Evolutionary conservation across 345 rosid species (phyloP).

Genomic region (Populus ilicifolia): DNA sequence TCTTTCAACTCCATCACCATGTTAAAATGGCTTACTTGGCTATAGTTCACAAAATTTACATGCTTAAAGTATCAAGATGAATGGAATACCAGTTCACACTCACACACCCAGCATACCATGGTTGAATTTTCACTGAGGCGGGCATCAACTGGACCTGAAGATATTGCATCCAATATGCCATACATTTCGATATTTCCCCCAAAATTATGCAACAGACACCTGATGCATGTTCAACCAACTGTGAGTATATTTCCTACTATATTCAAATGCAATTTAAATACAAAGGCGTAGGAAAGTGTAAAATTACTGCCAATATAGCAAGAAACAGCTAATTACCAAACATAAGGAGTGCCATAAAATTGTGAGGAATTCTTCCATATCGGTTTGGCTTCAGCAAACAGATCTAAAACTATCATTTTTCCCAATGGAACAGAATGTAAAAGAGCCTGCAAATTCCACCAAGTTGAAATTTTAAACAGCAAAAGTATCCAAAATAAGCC

Average conservation of each 20-base stretch:
- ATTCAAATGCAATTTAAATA: not conserved
- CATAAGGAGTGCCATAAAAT: slow-evolving; percentile 86
- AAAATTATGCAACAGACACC: slow-evolving; percentile 96
- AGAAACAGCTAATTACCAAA: slow-evolving; percentile 50
- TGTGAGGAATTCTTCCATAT: slow-evolving; percentile 81
- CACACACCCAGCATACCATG: slow-evolving; percentile 52
- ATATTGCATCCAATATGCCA: slow-evolving; percentile 69
- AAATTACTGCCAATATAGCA: not conserved
- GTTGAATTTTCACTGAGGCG: slow-evolving; percentile 69
- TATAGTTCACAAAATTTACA: not conserved
- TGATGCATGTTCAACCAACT: slow-evolving; percentile 23
- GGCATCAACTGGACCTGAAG: slow-evolving; percentile 86
- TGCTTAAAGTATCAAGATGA: not conserved
- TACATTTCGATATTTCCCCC: slow-evolving; percentile 96
- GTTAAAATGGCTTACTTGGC: not conserved
- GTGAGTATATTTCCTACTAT: not conserved
- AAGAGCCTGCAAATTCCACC: slow-evolving; percentile 68
- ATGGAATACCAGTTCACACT: not conserved
- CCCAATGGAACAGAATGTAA: slow-evolving; percentile 86
- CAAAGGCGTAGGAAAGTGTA: not conserved
- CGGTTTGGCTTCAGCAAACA: slow-evolving; percentile 88
- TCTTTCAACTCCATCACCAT: not conserved
- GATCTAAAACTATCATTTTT: slow-evolving; percentile 90
- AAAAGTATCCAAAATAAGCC: not conserved
- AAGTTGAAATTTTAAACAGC: not conserved